Evolutionary conservation across 225 moss, liverwort and hornwort genomes (phyloP).

Genomic region (Neckera pumila): DNA sequence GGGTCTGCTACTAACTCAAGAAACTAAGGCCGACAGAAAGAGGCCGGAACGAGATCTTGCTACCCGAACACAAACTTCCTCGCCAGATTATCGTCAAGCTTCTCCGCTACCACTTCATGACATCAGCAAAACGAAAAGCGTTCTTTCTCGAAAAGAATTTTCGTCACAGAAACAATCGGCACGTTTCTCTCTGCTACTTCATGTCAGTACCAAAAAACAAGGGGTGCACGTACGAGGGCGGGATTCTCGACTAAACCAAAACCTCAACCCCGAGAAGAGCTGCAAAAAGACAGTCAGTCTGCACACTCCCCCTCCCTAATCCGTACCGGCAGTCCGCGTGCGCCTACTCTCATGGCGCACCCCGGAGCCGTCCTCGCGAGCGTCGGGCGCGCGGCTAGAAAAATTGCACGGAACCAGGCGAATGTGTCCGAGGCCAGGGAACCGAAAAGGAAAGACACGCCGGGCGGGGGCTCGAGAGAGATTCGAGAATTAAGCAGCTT

Average conservation of each 20-base stretch:
- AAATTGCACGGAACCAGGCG: slow-evolving; percentile 31
- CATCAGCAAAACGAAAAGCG: background rate
- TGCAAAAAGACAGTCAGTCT: background rate
- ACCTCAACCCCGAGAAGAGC: background rate
- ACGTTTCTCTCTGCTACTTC: background rate
- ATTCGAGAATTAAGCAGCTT: slow-evolving; percentile 8
- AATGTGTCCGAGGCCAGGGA: slow-evolving; percentile 11
- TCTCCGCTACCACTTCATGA: background rate
- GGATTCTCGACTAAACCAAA: background rate
- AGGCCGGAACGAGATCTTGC: background rate
- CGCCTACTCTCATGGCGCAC: slow-evolving; percentile 7
- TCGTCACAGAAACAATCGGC: background rate
- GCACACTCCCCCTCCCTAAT: background rate
- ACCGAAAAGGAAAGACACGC: slow-evolving; percentile 12
- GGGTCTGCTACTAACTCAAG: background rate
- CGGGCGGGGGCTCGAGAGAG: background rate
- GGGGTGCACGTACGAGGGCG: background rate
- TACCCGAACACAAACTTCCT: background rate
- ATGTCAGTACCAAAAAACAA: background rate
- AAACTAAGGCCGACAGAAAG: background rate
- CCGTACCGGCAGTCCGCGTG: background rate
- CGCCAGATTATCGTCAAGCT: background rate
- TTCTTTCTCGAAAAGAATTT: no score
- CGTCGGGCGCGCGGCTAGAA: slow-evolving; percentile 12
- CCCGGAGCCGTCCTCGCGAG: background rate